phyloP scores from a whole-genome alignment of 1,284 basidiomycete species.

The Sutorius eximius region DNA sequence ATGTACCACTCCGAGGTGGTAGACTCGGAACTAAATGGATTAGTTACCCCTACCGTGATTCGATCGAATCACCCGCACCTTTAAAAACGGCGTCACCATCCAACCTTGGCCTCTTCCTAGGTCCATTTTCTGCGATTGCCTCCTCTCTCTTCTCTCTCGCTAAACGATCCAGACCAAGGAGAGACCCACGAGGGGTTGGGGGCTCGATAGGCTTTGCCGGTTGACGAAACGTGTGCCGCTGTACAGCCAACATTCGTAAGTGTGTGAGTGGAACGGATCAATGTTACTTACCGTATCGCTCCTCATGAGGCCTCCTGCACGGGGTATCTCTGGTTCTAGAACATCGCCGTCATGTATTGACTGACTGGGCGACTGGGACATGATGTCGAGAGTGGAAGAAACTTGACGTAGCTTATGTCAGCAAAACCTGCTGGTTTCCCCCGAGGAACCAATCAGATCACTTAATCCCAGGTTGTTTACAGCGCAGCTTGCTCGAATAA shows the following conservation, averaged over 20 bases:
- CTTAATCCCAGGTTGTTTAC: too few relatives aligned
- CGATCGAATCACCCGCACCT: conserved; percentile 46
- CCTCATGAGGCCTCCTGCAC: conserved; percentile 77
- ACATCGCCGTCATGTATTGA: conserved; percentile 73
- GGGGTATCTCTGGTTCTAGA: conserved; percentile 71
- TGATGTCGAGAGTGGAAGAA: too few relatives aligned
- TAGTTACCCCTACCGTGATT: background rate
- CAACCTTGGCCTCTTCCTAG: conserved; percentile 65
- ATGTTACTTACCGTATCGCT: conserved; percentile 57
- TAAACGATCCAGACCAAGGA: conserved; percentile 84
- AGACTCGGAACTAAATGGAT: conserved; percentile 67
- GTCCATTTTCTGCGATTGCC: conserved; percentile 44
- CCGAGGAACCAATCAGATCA: too few relatives aligned
- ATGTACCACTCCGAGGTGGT: conserved; percentile 55
- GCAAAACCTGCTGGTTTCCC: too few relatives aligned
- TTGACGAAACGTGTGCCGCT: conserved; percentile 74
- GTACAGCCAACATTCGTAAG: conserved; percentile 9
- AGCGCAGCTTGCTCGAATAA: too few relatives aligned
- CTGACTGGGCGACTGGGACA: too few relatives aligned
- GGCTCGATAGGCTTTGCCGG: conserved; percentile 73
- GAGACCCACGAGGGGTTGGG: conserved; percentile 68
- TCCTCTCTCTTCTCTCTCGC: conserved; percentile 84
- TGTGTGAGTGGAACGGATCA: background rate
- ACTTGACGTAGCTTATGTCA: too few relatives aligned
- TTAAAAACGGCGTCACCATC: conserved; percentile 80